A percentile compares a stretch with the other conserved stretches of the same genome.
Conservation (phyloP, 495 filamentous ascomycete species). For the Letharia columbiana region DNA sequence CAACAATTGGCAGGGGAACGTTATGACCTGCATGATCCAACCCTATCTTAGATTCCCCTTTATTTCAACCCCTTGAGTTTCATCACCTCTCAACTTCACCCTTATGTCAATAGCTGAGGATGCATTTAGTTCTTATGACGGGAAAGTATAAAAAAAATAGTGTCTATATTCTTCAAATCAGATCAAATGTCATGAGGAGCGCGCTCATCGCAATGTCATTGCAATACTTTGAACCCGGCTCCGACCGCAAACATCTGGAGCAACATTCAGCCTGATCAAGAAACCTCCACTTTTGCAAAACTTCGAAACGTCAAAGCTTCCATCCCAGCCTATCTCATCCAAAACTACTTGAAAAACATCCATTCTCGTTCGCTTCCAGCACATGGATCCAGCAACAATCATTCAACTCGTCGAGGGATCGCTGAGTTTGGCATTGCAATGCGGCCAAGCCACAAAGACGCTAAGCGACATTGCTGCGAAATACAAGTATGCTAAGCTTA, state of each 20-base stretch:
- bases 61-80: background rate
- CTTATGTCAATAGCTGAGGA: background rate
- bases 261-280: background rate
- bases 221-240: background rate
- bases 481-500: slow-evolving; percentile 36
- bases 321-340: background rate
- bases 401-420: background rate
- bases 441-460: background rate
- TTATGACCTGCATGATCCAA: background rate
- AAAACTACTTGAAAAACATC: background rate
- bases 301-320: background rate
- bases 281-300: background rate
- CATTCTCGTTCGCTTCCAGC: background rate
- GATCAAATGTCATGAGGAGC: background rate
- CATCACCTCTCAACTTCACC: background rate
- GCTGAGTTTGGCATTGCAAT: background rate
- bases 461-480: slow-evolving; percentile 20
- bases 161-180: background rate
- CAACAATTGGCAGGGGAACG: background rate
- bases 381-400: slow-evolving; percentile 10
- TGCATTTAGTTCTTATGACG: background rate
- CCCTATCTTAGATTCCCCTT: background rate
- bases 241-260: background rate
- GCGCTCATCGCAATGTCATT: background rate
- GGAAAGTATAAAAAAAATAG: background rate